Percentiles rank a stretch among this genome's conserved stretches.
phyloP scores from a whole-genome alignment of 345 rosid genomes.

The rapeseed (Brassica napus) region Da-Ae NC_063446.1:6480001-6480500 shows the following conservation, averaged over 20 bases:
- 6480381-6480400: not conserved
- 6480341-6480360: slow-evolving; percentile 17
- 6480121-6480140: not conserved
- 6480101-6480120: not conserved
- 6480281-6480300: slow-evolving; percentile 23
- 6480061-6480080: slow-evolving; percentile 27
- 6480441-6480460: too few species aligned
- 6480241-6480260: not conserved
- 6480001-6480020: not conserved
- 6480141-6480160: not conserved
- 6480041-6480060: slow-evolving; percentile 5
- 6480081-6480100: not conserved
- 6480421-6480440: not conserved
- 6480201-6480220: slow-evolving; percentile 29
- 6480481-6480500: too few species aligned
- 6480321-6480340: not conserved
- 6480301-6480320: slow-evolving; percentile 23
- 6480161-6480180: not conserved
- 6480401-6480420: not conserved
- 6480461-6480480: too few species aligned
- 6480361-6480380: not conserved
- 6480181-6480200: not conserved
- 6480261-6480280: slow-evolving; percentile 18
- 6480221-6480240: slow-evolving; percentile 12
- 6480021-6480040: not conserved